Base-by-base conservation (phyloP, 495 filamentous ascomycete species). In the Annulohypoxylon maeteangense region DNA sequence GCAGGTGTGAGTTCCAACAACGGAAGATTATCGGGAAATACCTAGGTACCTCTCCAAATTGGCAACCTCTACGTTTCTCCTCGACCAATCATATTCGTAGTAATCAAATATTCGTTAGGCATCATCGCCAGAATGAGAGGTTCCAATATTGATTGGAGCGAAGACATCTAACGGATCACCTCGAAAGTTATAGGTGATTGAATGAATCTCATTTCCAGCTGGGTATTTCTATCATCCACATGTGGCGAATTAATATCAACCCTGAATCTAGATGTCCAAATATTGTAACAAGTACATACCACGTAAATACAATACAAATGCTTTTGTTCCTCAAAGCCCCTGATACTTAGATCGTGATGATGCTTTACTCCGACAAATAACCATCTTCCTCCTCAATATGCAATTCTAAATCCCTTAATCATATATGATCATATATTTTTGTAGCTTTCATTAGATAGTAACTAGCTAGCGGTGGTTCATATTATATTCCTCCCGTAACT, bases 11-110 rank as follows among this genome's bases (percentile, higher is more conserved):
- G 34, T 57, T 62, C 58, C 58, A 62, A 18, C 14, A 48, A 44
- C 65, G 67, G 67, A 64, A 25, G 32, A 69, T 59, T 53, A 51
- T 69, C 67, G 67, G 67, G 20, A 54, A 63, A 54, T 59, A 60
- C 38, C 38, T 34, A 53, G 32, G 54, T 42, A 47, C 57, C 45
- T 62, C 29, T 36, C 29, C 29, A 36, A 1, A 20, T 31, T 53
- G 36, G 48, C 10, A 29, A 54, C 34, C 36, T 36, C 31, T 22
- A 22, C 8, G 18, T 5, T 32, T 57, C 18, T 1, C 10, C 40
- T 47, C 16, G 20, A 12, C 64, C 64, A 67, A 67, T 67, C 64
- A 67, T 38, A 38, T 29, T 44, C 29, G 11, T 38, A 48, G 14
- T n/a, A 51, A 38, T 50, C 18, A 20, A 40, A 32, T 20, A 7